Percentiles rank a stretch among this genome's conserved stretches.
phyloP scores from a whole-genome alignment of 371 early-diverging fungal genomes.

The Rhizopus stolonifer region DNA sequence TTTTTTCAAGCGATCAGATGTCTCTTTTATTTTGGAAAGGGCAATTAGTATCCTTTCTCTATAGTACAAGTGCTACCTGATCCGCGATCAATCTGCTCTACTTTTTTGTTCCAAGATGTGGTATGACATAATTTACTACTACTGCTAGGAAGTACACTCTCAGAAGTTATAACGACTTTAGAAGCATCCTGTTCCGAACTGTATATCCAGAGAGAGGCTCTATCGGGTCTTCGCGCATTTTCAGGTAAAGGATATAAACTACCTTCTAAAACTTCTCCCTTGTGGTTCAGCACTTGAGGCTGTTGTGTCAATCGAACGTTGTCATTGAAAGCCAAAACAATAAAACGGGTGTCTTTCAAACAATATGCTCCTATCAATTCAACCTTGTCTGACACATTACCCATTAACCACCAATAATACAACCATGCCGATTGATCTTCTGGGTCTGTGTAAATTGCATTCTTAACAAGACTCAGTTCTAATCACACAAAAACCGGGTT shows the following conservation, averaged over 20 bases:
- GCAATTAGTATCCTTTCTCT: neutral
- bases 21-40: too few relatives aligned
- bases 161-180: slow-evolving; percentile 7
- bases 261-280: slow-evolving; percentile 8
- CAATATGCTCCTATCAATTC: slow-evolving; percentile 25
- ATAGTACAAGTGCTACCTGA: neutral
- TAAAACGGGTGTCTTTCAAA: slow-evolving; percentile 5
- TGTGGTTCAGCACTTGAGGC: slow-evolving; percentile 14
- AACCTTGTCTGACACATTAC: slow-evolving; percentile 38
- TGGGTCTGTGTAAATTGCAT: slow-evolving; percentile 93
- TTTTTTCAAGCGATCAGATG: too few relatives aligned
- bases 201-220: slow-evolving; percentile 30
- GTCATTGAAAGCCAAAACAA: slow-evolving; percentile 30
- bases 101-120: slow-evolving; percentile 9
- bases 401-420: slow-evolving; percentile 89
- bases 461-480: slow-evolving; percentile 83
- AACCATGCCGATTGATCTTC: slow-evolving; percentile 97
- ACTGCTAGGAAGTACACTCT: slow-evolving; percentile 24
- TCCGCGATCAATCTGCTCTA: slow-evolving; percentile 5
- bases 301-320: slow-evolving; percentile 8
- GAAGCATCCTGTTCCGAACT: neutral
- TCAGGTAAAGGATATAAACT: slow-evolving; percentile 18
- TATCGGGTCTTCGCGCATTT: neutral
- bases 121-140: slow-evolving; percentile 17
- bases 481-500: too few relatives aligned